Evolutionary conservation across 306 rosid genomes (phyloP).

Genomic region (Prunus mume): DNA sequence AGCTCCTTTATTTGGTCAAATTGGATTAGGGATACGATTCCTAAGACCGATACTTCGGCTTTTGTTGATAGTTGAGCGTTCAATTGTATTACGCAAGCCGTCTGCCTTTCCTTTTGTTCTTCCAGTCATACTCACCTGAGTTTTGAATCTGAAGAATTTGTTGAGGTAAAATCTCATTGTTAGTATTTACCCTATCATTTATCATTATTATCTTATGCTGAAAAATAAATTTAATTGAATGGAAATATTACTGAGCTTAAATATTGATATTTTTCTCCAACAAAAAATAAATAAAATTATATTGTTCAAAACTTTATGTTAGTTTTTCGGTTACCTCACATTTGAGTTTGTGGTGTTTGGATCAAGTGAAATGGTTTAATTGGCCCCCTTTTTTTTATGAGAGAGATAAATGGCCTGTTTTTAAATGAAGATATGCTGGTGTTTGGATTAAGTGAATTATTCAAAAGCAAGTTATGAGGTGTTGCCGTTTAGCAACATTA

Average conservation of each 20-base stretch:
- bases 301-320: background rate
- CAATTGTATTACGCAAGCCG: conserved; percentile 19
- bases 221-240: background rate
- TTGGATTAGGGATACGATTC: conserved; percentile 30
- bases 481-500: background rate
- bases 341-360: background rate
- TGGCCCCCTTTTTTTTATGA: no score
- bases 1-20: conserved; percentile 24
- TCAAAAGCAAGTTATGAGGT: background rate
- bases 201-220: background rate
- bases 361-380: background rate
- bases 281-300: no score
- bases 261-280: background rate
- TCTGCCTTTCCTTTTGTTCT: conserved; percentile 20
- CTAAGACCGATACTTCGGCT: background rate
- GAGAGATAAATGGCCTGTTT: background rate
- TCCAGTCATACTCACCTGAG: conserved; percentile 1
- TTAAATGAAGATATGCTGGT: background rate
- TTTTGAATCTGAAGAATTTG: conserved; percentile 15
- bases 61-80: background rate
- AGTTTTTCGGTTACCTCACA: background rate
- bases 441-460: background rate
- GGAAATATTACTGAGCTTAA: background rate
- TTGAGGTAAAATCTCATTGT: conserved; percentile 22
- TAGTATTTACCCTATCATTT: background rate